Percentiles rank a stretch among this genome's conserved stretches.
Conservation (phyloP, 768 basidiomycete species). For the Ephemerocybe angulata region DNA sequence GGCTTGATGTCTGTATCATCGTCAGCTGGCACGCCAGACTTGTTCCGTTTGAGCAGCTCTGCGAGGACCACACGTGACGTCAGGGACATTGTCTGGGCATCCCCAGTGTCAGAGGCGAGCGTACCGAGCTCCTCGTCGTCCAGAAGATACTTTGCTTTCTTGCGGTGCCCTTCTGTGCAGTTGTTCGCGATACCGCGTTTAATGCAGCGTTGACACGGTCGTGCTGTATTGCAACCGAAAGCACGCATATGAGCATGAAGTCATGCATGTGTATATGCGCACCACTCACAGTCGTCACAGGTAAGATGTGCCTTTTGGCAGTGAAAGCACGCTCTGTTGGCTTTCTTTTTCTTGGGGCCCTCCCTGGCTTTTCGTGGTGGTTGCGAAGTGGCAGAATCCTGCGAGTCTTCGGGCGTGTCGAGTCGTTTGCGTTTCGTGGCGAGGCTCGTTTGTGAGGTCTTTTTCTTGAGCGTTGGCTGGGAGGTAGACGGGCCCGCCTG, state of each 20-base stretch:
- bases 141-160: constrained; percentile 96
- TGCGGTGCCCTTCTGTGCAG: constrained; percentile 93
- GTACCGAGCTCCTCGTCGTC: constrained; percentile 90
- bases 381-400: constrained; percentile 37
- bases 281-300: constrained; percentile 89
- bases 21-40: constrained; percentile 31
- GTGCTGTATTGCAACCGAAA: constrained; percentile 48
- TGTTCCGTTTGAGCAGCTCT: constrained; percentile 51
- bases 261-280: not conserved
- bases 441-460: constrained; percentile 20
- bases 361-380: constrained; percentile 58
- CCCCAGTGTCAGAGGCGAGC: constrained; percentile 20
- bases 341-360: constrained; percentile 92
- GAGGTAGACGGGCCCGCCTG: constrained; percentile 42
- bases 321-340: constrained; percentile 88
- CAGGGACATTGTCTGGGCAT: constrained; percentile 16
- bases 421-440: constrained; percentile 59
- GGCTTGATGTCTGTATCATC: constrained; percentile 24
- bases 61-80: constrained; percentile 33
- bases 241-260: constrained; percentile 18
- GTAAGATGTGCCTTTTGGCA: constrained; percentile 98
- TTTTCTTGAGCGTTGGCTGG: constrained; percentile 36
- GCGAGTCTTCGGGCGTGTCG: constrained; percentile 54
- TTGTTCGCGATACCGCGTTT: constrained; percentile 87
- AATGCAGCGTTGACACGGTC: constrained; percentile 93